Percentiles rank a stretch among this genome's conserved stretches.
Conservation (phyloP, 208 protist species). For the Trypanosoma theileri region DNA sequence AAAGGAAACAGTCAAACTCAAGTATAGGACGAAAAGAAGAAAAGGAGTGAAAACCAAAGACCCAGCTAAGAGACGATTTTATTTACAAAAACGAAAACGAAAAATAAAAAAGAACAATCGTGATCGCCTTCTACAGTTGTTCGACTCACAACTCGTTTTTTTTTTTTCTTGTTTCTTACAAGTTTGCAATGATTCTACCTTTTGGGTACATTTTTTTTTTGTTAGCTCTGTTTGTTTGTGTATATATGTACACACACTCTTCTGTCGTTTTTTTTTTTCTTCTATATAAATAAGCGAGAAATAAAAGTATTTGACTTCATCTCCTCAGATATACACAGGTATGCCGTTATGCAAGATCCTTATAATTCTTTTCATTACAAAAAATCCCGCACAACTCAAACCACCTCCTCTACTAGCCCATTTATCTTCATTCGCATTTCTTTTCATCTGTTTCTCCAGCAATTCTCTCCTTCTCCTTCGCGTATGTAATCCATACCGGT, state of each 20-base stretch:
- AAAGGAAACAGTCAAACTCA: too few relatives aligned
- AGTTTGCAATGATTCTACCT: too few relatives aligned
- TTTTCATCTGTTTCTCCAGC: background rate
- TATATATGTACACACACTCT: background rate
- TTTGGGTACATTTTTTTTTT: background rate
- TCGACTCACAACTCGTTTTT: too few relatives aligned
- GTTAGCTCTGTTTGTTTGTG: background rate
- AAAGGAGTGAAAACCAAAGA: too few relatives aligned
- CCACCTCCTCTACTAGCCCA: background rate
- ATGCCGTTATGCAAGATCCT: background rate
- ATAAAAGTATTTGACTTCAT: constrained; percentile 1
- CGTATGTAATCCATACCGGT: constrained; percentile 15
- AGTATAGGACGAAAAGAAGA: too few relatives aligned
- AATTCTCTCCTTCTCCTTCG: background rate
- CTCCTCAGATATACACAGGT: background rate
- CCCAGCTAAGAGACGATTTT: too few relatives aligned
- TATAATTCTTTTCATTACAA: too few relatives aligned
- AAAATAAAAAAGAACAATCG: too few relatives aligned
- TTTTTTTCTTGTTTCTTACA: too few relatives aligned
- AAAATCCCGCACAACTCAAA: too few relatives aligned
- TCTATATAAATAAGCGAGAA: constrained; percentile 7
- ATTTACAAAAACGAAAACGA: too few relatives aligned
- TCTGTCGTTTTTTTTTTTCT: background rate
- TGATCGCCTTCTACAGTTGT: too few relatives aligned
- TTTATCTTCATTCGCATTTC: background rate